Evolutionary conservation across 2,329 filamentous ascomycete genomes (phyloP), one percentile per base, ranked within the genome.

Genomic region (Pseudogymnoascus sp.): DNA sequence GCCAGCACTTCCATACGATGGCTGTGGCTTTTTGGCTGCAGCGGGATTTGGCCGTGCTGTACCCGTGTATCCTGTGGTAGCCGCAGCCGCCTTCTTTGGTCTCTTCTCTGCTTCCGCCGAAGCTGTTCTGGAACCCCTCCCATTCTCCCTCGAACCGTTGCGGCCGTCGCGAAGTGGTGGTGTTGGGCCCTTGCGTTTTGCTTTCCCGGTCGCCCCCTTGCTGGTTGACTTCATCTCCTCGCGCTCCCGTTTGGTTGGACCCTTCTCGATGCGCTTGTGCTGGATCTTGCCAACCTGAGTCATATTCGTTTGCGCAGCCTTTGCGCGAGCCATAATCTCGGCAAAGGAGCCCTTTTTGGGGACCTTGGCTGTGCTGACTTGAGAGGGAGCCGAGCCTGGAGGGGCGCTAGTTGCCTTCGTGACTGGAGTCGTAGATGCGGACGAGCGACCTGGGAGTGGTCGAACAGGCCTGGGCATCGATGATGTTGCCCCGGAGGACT

Each of bases 341-440:
- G 85, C 83, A 71, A 85, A 92, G 0, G 86, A 89, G 1, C 87
- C 86, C 69, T 88, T 89, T 73, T 90, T 90, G 1, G 84, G 85
- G 1, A 81, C 74, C 41, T 62, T 64, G 4, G 60, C 41, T n/a
- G 57, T 35, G 28, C 38, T 33, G 60, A 38, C 18, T 58, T 58
- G 33, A 33, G 47, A 30, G n/a, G 47, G 28, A 28, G 47, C 47
- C 3, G 58, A 60, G 22, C 58, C 14, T 2, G 57, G 57, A 5
- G 57, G 57, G 11, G 57, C 57, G 39, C 33, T 25, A 9, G 33
- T n/a, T 2, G 76, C 71, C 62, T 75, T 75, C 4, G 76, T 69
- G 1, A 75, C 78, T 67, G 68, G 76, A 80, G 73, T 60, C 15
- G 30, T 47, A 12, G 57, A 36, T 30, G 37, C 22, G 36, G 61